Base-by-base conservation (phyloP, 2,329 filamentous ascomycete genomes). In the Penicillium sp. region DNA sequence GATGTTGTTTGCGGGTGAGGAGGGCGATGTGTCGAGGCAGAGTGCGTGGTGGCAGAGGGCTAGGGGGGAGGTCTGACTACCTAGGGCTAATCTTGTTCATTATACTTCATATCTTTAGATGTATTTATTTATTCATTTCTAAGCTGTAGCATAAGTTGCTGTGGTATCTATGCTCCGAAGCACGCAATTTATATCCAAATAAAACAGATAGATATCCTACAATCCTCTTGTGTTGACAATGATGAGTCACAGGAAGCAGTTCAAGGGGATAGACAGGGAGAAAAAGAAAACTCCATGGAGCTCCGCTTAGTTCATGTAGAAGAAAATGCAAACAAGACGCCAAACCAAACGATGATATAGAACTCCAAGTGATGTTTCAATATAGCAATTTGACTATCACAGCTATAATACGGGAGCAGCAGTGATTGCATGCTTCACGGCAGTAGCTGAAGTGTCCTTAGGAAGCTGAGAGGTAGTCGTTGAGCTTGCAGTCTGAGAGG, bases 401-500 rank as follows among this genome's bases (percentile, higher is more conserved):
- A n/a, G 18, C 18, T 48, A 55, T 33, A 43, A 21, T 11, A 43
- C 38, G 12, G 52, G 52, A 43, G 52, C 52, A 33, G 47, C 28
- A 38, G 47, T 50, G 20, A 50, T 40, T 3, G 18, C n/a, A 40
- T 50, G 47, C 20, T 8, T 18, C 8, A 35, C 14, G 5, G 33
- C 33, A 35, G 47, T 40, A 35, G 47, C 20, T 18, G 47, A 9
- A 30, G 1, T 18, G 23, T 49, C 46, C 23, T 33, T 7, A 20
- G 3, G 16, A 5, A 23, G 30, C 8, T 23, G n/a, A n/a, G 33
- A 40, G 38, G 16, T 14, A 14, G 20, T 6, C 24, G 28, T 24
- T n/a, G 47, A 38, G 33, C 11, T 35, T 50, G 30, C 33, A 60
- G 58, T 55, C 57, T 60, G 16, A 68, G 59, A 7, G 59, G 66